Evolutionary conservation across 179 eudicot species (phyloP).

Genomic region (Camellia oleifera): DNA sequence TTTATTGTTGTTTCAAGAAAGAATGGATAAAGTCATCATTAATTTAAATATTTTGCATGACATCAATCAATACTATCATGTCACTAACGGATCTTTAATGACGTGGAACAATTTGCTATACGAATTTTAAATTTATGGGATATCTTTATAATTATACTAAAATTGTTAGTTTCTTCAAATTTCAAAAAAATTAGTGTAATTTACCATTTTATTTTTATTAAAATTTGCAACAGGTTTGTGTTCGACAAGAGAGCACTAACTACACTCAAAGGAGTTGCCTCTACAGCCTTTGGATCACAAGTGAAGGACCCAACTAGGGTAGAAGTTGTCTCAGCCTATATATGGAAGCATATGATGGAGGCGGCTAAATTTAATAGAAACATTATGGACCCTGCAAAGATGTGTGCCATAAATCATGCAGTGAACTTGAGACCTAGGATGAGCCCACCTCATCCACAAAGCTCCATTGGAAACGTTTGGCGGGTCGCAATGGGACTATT

Average conservation of each 20-base stretch:
- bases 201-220: no score
- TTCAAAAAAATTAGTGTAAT: no score
- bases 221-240: background rate
- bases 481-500: background rate
- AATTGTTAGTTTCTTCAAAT: no score
- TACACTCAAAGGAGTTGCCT: background rate
- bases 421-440: slow-evolving; percentile 13
- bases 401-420: background rate
- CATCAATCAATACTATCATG: no score
- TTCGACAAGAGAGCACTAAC: slow-evolving; percentile 2
- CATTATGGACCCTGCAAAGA: background rate
- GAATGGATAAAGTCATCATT: no score
- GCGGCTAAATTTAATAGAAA: background rate
- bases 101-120: no score
- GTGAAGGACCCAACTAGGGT: slow-evolving; percentile 12
- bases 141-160: background rate
- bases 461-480: slow-evolving; percentile 11
- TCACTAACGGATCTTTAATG: no score
- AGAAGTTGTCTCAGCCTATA: slow-evolving; percentile 11
- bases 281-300: background rate
- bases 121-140: no score
- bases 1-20: no score
- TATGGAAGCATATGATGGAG: slow-evolving; percentile 4
- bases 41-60: no score
- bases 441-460: background rate